Evolutionary conservation across 2,329 filamentous ascomycete genomes (phyloP).

Genomic region (Byssochlamys sp.): DNA sequence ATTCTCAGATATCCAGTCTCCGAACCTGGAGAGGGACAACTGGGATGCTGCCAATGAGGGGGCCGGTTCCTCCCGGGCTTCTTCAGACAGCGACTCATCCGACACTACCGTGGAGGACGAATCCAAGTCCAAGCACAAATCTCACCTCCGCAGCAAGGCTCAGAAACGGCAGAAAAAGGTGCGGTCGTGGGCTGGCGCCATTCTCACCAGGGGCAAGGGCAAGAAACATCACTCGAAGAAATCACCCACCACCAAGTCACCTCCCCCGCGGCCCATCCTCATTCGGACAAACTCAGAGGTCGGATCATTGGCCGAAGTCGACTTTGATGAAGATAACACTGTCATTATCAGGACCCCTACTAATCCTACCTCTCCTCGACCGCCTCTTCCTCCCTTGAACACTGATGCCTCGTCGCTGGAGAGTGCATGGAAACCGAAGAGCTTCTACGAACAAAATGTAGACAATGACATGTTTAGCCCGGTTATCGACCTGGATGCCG

Average conservation of each 20-base stretch:
- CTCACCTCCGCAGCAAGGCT: conserved; percentile 16
- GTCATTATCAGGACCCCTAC: conserved; percentile 38
- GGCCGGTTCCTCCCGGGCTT: conserved; percentile 17
- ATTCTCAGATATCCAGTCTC: conserved; percentile 6
- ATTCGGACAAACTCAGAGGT: conserved; percentile 33
- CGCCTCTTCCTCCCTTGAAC: conserved; percentile 11
- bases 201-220: conserved; percentile 39
- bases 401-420: conserved; percentile 20
- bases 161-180: conserved; percentile 62
- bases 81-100: conserved; percentile 19
- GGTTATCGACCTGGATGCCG: conserved; percentile 89
- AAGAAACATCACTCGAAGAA: conserved; percentile 37
- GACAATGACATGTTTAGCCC: conserved; percentile 61
- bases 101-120: conserved; percentile 19
- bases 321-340: conserved; percentile 42
- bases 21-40: conserved; percentile 4
- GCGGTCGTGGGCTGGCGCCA: conserved; percentile 50
- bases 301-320: conserved; percentile 34
- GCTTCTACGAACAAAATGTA: conserved; percentile 33
- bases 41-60: background rate
- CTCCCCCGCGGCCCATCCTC: conserved; percentile 37
- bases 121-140: conserved; percentile 8
- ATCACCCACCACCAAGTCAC: conserved; percentile 29
- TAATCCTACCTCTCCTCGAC: conserved; percentile 23
- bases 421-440: conserved; percentile 33